These are phyloP conservation scores for Lachancea dasiensis DNA, from an alignment of 805 yeast species.

Conservation along the genomic window DNA sequence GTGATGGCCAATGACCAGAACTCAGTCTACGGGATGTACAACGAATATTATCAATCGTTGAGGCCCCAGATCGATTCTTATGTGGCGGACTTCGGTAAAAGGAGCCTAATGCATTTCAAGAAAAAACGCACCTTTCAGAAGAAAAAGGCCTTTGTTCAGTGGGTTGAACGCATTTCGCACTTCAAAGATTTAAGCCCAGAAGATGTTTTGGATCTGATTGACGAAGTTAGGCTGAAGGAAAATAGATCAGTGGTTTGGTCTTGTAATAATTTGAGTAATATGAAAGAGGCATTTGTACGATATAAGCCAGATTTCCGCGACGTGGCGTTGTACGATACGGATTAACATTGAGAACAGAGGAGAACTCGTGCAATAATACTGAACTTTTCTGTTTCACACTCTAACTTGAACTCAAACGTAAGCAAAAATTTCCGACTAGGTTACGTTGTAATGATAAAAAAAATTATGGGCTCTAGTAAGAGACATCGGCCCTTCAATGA, in stretches of 20 bases:
- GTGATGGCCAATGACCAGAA: constrained; percentile 12
- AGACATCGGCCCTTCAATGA: too few relatives aligned
- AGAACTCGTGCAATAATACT: too few relatives aligned
- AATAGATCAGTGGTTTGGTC: constrained; percentile 14
- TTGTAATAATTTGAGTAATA: constrained; percentile 11
- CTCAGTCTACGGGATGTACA: constrained; percentile 12
- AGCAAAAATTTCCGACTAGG: background rate
- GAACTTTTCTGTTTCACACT: too few relatives aligned
- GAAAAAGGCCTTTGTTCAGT: constrained; percentile 12
- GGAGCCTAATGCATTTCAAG: constrained; percentile 8
- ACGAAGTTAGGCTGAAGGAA: constrained; percentile 8
- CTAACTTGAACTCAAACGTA: too few relatives aligned
- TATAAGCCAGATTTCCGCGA: constrained; percentile 9
- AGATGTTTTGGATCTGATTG: constrained; percentile 10
- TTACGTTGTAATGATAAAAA: too few relatives aligned
- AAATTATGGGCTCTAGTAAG: too few relatives aligned
- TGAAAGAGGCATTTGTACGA: constrained; percentile 7
- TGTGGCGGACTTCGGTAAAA: constrained; percentile 10
- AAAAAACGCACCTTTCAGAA: constrained; percentile 14
- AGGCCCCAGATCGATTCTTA: constrained; percentile 11
- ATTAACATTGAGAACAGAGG: background rate
- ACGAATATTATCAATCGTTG: constrained; percentile 12
- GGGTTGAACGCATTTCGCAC: constrained; percentile 10
- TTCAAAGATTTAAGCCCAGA: constrained; percentile 4
- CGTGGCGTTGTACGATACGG: constrained; percentile 6